phyloP scores from a whole-genome alignment of 2,329 filamentous ascomycete species.

The Hypoxylon sp. region DNA sequence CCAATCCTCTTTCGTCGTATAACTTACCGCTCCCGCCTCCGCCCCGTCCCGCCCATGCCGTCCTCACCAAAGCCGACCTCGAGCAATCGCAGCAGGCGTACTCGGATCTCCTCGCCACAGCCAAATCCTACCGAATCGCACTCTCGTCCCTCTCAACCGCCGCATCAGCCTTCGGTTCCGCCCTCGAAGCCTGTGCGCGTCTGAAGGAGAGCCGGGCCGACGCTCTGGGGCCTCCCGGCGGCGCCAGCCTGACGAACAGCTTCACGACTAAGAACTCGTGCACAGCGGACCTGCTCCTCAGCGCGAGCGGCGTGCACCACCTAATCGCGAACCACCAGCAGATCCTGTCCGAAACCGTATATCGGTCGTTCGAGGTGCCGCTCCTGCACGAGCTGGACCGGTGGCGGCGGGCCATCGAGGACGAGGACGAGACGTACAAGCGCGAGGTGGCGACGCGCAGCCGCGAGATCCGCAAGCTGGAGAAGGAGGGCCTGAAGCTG shows the following conservation, averaged over 20 bases:
- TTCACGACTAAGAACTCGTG: constrained; percentile 66
- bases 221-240: constrained; percentile 60
- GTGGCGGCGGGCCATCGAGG: constrained; percentile 74
- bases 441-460: constrained; percentile 68
- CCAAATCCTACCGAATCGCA: constrained; percentile 74
- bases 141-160: constrained; percentile 73
- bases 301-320: constrained; percentile 75
- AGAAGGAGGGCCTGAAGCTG: constrained; percentile 75
- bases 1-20: constrained; percentile 71
- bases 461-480: constrained; percentile 73
- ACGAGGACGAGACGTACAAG: constrained; percentile 74
- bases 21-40: constrained; percentile 73
- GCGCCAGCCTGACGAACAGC: constrained; percentile 61
- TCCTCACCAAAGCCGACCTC: constrained; percentile 75
- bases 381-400: constrained; percentile 78
- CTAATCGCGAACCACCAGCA: constrained; percentile 79
- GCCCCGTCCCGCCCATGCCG: constrained; percentile 69
- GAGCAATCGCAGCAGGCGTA: constrained; percentile 74
- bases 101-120: constrained; percentile 71
- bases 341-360: constrained; percentile 77
- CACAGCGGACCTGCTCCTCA: constrained; percentile 74
- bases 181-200: constrained; percentile 77
- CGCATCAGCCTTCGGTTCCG: constrained; percentile 74
- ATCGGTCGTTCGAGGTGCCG: constrained; percentile 77
- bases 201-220: constrained; percentile 77